These are phyloP conservation scores for Penicillium hesseltinei DNA, from an alignment of 2,329 filamentous ascomycete species.

Conservation along the genomic window DNA sequence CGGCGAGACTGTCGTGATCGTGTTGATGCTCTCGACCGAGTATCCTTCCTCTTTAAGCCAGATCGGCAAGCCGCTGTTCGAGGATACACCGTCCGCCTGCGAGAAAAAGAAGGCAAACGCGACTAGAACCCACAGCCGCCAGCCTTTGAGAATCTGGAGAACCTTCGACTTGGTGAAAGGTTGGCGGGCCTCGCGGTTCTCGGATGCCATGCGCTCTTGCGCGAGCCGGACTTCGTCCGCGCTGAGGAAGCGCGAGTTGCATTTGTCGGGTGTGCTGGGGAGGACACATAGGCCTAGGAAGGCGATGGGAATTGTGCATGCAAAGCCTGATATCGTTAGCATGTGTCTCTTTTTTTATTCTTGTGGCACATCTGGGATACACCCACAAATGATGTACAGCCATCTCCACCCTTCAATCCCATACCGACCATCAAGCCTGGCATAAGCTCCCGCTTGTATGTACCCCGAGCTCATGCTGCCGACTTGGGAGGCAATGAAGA, in stretches of 20 bases:
- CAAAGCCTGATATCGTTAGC: conserved; percentile 14
- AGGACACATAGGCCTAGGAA: conserved; percentile 21
- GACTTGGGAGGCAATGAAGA: conserved; percentile 25
- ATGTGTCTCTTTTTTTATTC: background rate
- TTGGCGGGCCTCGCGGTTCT: conserved; percentile 19
- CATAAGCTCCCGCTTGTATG: conserved; percentile 24
- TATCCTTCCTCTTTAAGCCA: conserved; percentile 23
- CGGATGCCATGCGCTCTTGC: conserved; percentile 22
- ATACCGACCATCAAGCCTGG: conserved; percentile 16
- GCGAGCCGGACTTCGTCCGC: conserved; percentile 19
- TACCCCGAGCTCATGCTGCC: conserved; percentile 27
- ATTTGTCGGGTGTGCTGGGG: conserved; percentile 24
- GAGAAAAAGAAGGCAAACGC: conserved; percentile 24
- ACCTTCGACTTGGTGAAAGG: conserved; percentile 18
- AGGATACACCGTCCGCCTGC: conserved; percentile 22
- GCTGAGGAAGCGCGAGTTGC: conserved; percentile 17
- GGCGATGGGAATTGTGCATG: conserved; percentile 24
- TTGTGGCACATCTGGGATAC: background rate
- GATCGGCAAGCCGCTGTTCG: conserved; percentile 22
- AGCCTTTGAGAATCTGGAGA: conserved; percentile 17
- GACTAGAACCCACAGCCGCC: conserved; percentile 19
- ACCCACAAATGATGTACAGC: conserved; percentile 21
- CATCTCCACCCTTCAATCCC: conserved; percentile 21
- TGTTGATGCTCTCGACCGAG: conserved; percentile 22
- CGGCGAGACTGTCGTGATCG: conserved; percentile 17